These are phyloP conservation scores for Mycena galopus DNA, from an alignment of 768 basidiomycete genomes.

Conservation along the genomic window DNA sequence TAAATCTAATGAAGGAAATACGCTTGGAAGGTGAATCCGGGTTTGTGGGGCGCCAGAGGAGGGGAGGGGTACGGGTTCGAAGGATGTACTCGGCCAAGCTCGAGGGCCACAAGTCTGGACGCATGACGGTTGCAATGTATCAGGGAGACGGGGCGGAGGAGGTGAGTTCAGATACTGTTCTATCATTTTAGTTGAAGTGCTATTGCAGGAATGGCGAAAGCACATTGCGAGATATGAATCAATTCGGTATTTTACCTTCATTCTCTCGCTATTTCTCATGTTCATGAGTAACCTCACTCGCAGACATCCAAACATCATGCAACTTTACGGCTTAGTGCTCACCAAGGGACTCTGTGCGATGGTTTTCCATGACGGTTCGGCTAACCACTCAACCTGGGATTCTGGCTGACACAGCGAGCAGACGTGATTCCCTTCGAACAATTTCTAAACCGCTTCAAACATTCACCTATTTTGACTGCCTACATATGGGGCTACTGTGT, in stretches of 20 bases:
- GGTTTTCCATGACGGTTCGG: constrained; percentile 5
- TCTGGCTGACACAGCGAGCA: neutral
- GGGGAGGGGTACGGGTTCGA: no score
- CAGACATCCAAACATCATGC: no score
- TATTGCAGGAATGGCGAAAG: neutral
- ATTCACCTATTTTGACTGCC: neutral
- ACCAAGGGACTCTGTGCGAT: neutral
- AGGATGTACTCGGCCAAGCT: no score
- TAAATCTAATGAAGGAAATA: no score
- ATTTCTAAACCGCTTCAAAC: neutral
- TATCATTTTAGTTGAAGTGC: neutral
- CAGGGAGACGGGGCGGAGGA: no score
- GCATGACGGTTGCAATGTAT: neutral
- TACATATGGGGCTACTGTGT: neutral
- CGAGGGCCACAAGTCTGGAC: no score
- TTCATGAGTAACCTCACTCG: no score
- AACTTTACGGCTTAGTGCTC: neutral
- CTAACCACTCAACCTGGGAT: neutral
- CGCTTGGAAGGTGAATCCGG: no score
- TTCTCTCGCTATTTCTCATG: neutral
- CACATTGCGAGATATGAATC: neutral
- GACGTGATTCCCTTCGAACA: neutral
- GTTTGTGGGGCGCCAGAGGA: no score
- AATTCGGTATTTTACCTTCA: neutral
- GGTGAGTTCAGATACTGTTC: neutral